phyloP scores from a whole-genome alignment of 2,329 filamentous ascomycete genomes.

The Eutypella sp. region DNA sequence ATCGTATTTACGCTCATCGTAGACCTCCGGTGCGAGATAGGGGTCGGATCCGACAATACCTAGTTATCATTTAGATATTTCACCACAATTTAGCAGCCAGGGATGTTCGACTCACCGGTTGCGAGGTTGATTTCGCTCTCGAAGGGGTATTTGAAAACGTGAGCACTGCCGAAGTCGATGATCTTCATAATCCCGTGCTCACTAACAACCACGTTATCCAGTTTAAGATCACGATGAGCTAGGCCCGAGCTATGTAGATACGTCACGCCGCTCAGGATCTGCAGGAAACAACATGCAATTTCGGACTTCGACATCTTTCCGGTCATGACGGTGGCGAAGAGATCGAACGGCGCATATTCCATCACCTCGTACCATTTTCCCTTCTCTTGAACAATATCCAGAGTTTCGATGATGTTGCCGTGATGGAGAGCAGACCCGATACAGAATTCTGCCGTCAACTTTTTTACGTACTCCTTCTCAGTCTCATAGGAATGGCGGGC shows the following conservation, averaged over 20 bases:
- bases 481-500: slow-evolving; percentile 89
- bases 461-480: slow-evolving; percentile 94
- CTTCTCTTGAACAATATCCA: slow-evolving; percentile 94
- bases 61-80: slow-evolving; percentile 23
- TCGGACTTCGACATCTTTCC: slow-evolving; percentile 94
- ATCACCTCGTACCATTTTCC: slow-evolving; percentile 97
- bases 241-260: slow-evolving; percentile 94
- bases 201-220: slow-evolving; percentile 97
- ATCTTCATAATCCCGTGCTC: slow-evolving; percentile 98
- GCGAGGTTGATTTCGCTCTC: slow-evolving; percentile 81
- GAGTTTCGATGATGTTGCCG: slow-evolving; percentile 95
- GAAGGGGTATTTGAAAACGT: slow-evolving; percentile 96
- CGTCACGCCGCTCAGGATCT: slow-evolving; percentile 90
- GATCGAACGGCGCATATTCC: slow-evolving; percentile 94
- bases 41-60: slow-evolving; percentile 79
- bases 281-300: slow-evolving; percentile 83
- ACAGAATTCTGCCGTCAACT: slow-evolving; percentile 96
- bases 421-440: slow-evolving; percentile 96
- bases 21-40: slow-evolving; percentile 94
- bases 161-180: slow-evolving; percentile 96
- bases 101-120: slow-evolving; percentile 55
- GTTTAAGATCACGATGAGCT: slow-evolving; percentile 89
- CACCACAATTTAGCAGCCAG: too few species aligned
- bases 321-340: slow-evolving; percentile 98
- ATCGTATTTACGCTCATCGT: slow-evolving; percentile 89